Evolutionary conservation across 352 stramenopile genomes (phyloP).

Genomic region (Phytopythium delawarense): DNA sequence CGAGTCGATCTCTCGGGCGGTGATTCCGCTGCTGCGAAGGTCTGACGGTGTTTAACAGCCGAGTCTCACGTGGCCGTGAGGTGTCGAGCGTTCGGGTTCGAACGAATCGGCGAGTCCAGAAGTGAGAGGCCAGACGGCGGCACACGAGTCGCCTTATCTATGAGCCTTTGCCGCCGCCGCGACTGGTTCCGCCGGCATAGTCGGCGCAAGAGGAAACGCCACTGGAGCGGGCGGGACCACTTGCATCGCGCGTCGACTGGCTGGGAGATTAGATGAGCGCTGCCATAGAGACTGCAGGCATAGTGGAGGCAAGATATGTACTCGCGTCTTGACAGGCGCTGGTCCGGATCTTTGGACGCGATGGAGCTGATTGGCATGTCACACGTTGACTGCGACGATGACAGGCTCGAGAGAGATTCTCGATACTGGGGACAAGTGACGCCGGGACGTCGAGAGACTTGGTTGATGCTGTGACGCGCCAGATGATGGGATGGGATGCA

Average conservation of each 20-base stretch:
- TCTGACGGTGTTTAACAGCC: not conserved
- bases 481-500: not conserved
- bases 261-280: not conserved
- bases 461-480: slow-evolving; percentile 1
- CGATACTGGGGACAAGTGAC: not conserved
- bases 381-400: not conserved
- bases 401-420: not conserved
- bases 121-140: not conserved
- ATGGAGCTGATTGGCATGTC: not conserved
- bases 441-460: not conserved
- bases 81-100: not conserved
- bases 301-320: not conserved
- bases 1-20: not conserved
- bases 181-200: not conserved
- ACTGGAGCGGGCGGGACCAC: not conserved
- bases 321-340: not conserved
- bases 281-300: not conserved
- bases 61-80: not conserved
- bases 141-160: not conserved
- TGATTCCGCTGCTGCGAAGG: not conserved
- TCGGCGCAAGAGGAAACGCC: not conserved
- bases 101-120: not conserved
- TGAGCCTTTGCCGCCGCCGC: not conserved
- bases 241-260: not conserved
- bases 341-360: not conserved